Base-by-base conservation (phyloP, 371 early-diverging fungal genomes). In the Mortierella polycephala region DNA sequence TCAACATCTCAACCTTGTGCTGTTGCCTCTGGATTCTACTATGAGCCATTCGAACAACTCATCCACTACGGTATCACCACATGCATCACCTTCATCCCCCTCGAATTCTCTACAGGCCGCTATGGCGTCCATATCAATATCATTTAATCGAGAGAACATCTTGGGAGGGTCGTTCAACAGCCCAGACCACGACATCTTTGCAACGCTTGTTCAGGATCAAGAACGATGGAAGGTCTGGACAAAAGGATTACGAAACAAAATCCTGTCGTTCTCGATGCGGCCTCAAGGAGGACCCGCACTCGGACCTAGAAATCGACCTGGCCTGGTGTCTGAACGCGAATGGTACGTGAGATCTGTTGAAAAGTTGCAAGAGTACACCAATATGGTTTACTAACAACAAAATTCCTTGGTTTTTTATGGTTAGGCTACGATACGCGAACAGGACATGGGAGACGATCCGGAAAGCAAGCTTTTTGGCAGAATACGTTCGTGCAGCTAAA, bases 231-330 rank as follows among this genome's bases (percentile, higher is more conserved):
- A 44, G 9, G 59, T 69, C n/a, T 77, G 79, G 79, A 52, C 61
- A 20, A 64, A 58, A 23, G 69, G 69, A 5, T 30, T 77, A 8
- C 54, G 79, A 11, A 77, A 77, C 62, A 77, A 77, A 63, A 58
- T 77, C 13, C 40, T 77, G 39, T 77, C 79, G 14, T 53, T 77
- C 1, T 77, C 79, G 23, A 77, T 77, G 79, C 37, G 72, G 1
- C 73, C 79, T 0, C 72, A 71, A 42, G 79, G 79, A 5, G 79
- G 79, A 5, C 79, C 79, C 12, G 79, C 79, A 2, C 69, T 77
- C 11, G 79, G 79, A 16, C 68, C 72, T 13, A 56, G 79, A 23
- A 65, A 62, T 47, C 68, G 72, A 14, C 79, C 79, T 1, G 79
- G 79, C 23, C 61, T 69, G 56, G 79, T 62, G 14, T 72, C 72